Percentiles rank a stretch among this genome's conserved stretches.
phyloP scores from a whole-genome alignment of 1,284 basidiomycete species.

The Agroathelia rolfsii region DNA sequence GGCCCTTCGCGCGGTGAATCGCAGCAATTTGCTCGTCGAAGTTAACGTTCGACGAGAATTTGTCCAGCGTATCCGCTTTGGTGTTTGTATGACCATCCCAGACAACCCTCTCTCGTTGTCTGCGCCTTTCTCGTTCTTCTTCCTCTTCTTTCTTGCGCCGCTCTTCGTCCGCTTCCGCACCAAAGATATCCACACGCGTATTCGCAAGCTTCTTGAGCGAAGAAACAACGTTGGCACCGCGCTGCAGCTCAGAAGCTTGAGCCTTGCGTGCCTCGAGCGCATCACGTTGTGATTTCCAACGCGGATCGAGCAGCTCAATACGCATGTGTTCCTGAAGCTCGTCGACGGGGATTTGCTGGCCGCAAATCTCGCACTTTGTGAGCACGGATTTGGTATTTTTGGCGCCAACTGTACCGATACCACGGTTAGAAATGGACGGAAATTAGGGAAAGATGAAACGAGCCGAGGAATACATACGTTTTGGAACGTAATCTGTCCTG shows the following conservation, averaged over 20 bases:
- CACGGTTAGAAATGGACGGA: constrained; percentile 8
- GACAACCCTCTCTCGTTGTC: constrained; percentile 84
- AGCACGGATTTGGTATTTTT: constrained; percentile 61
- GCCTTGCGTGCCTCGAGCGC: constrained; percentile 79
- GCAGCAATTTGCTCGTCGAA: constrained; percentile 94
- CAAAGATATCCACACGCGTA: constrained; percentile 91
- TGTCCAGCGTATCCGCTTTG: constrained; percentile 80
- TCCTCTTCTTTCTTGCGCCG: constrained; percentile 78
- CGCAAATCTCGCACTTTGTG: constrained; percentile 88
- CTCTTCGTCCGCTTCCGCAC: constrained; percentile 84
- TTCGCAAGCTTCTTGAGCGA: constrained; percentile 86
- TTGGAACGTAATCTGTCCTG: constrained; percentile 92
- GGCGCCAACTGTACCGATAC: constrained; percentile 42
- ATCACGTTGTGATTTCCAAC: constrained; percentile 93
- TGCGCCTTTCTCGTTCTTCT: constrained; percentile 66
- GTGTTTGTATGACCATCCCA: constrained; percentile 95
- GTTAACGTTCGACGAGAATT: constrained; percentile 84
- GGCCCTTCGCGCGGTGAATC: constrained; percentile 82
- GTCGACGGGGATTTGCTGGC: constrained; percentile 88
- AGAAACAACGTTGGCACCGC: constrained; percentile 85
- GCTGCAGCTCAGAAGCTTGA: constrained; percentile 81
- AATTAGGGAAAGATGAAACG: constrained; percentile 7
- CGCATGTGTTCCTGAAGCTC: constrained; percentile 97
- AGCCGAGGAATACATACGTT: constrained; percentile 45
- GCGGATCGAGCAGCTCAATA: constrained; percentile 94